Evolutionary conservation across 208 protist species (phyloP), one percentile per base, ranked within the genome.

Genomic region (Leishmania guyanensis): DNA sequence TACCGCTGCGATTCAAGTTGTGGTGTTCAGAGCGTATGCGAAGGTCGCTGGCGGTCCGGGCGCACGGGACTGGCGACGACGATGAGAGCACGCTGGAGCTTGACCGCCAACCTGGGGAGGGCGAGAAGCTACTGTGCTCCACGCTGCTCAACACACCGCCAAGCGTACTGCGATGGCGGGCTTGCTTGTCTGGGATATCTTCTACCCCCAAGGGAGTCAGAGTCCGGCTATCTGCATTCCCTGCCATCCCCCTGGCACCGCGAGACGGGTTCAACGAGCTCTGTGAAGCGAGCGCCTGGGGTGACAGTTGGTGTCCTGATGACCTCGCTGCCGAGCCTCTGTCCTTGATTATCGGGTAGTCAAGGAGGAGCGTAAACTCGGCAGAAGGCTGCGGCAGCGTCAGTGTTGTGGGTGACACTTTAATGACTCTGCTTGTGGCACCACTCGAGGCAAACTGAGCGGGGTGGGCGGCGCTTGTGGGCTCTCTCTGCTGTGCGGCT

Each of bases 41-140:
- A n/a, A 77, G 58, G 22, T 81, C 78, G 39, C 78, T 60, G 39
- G 74, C 78, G 56, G 69, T 77, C 43, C 46, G 14, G 36, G 16
- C 65, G 78, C 78, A 48, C 51, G 65, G 29, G 33, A 39, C 4
- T 16, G 5, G 53, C 12, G 6, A 54, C 10, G 68, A 75, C 1
- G 77, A 60, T 0, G 39, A 36, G 16, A 4, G 50, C 16, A 33
- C 6, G 2, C 6, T 65, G 12, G 51, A 60, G 51, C 56, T 29
- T 36, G 58, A 33, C 46, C 22, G 29, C 10, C 69, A 33, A 43
- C 12, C 16, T 39, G 17, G 5, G 46, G 69, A 81, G 16, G 54
- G 36, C 8, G 68, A 65, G 20, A 56, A 16, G 33, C 43, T 39
- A 36, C 33, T 46, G 14, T 26, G 56, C 1, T 68, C 56, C 56